Evolutionary conservation across 176 grass and related monocot species (phyloP), one percentile per base, ranked within the genome.

Genomic region (Phoenix dactylifera): DNA sequence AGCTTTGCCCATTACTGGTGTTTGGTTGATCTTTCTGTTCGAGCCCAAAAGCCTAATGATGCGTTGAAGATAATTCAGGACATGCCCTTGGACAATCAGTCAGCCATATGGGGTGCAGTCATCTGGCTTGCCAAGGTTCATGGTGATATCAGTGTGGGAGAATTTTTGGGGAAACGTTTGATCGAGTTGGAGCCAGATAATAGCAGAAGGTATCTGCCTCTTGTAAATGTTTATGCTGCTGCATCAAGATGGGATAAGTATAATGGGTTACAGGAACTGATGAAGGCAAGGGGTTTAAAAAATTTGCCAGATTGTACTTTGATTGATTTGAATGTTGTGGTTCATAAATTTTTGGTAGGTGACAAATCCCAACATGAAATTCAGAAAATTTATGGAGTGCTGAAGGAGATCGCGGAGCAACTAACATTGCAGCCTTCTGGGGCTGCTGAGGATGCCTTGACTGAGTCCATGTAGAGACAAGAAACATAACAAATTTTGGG

Each of bases 1-100:
- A 82, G 48, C 44, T 82, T 82, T 70, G 66, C 66, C 15, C 79
- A 82, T 69, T 50, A 66, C 54, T 82, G 79, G 79, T 76, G 79
- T 66, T 62, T 82, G 65, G 72, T 82, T 6, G 55, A 82, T 72
- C 54, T 82, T 16, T 76, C 70, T 58, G 66, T 76, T 25, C 79
- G 66, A 30, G 18, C 25, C 16, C 52, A 55, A 20, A 24, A 7
- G 7, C 57, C 72, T 54, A 29, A 62, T 15, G 66, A 76, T 24
- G 66, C 72, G 76, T 57, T 76, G 51, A 82, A 76, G 16, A 53
- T 61, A 23, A 69, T 82, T 49, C 72, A 71, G 48, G 32, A 66
- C 9, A 74, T 82, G 63, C 72, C 65, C 5, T 82, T 67, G 59
- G 53, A 71, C 69, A 28, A 44, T 59, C 58, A 58, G 53, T 82